A percentile compares a stretch with the other conserved stretches of the same genome.
Conservation (phyloP, 2,329 filamentous ascomycete species). For the Penicillium sp. region DNA sequence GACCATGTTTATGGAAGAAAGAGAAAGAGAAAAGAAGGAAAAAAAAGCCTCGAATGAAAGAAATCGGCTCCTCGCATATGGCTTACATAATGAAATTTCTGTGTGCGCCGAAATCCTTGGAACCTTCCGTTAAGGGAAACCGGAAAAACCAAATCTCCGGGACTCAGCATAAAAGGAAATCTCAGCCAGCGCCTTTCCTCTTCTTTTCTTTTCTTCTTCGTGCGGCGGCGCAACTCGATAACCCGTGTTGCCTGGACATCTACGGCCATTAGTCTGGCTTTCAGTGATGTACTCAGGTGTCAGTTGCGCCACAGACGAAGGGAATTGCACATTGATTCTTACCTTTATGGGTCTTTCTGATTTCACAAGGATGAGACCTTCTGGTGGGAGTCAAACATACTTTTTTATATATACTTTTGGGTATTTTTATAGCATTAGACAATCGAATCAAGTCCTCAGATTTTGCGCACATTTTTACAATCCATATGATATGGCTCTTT, state of each 20-base stretch:
- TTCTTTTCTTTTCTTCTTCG: slow-evolving; percentile 63
- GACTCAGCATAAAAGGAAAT: slow-evolving; percentile 19
- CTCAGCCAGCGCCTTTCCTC: slow-evolving; percentile 23
- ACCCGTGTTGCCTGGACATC: slow-evolving; percentile 77
- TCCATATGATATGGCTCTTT: not conserved
- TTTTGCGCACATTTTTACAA: not conserved
- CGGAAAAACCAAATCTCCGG: slow-evolving; percentile 18
- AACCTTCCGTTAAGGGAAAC: not conserved
- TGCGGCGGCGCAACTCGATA: slow-evolving; percentile 75
- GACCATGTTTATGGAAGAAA: slow-evolving; percentile 32
- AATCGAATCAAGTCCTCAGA: not conserved
- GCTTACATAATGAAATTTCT: slow-evolving; percentile 17
- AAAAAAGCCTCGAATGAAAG: slow-evolving; percentile 7
- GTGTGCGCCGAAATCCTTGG: slow-evolving; percentile 1
- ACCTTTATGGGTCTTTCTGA: slow-evolving; percentile 50
- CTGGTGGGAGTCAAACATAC: slow-evolving; percentile 57
- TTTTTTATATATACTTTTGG: slow-evolving; percentile 13
- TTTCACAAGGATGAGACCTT: slow-evolving; percentile 45
- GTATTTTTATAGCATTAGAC: not conserved
- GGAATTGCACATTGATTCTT: slow-evolving; percentile 71
- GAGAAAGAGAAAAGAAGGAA: slow-evolving; percentile 15
- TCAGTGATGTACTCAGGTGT: slow-evolving; percentile 63
- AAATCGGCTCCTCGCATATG: slow-evolving; percentile 5
- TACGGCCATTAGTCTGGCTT: slow-evolving; percentile 35
- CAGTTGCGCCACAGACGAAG: slow-evolving; percentile 74